phyloP scores from a whole-genome alignment of 2,329 filamentous ascomycete species.

The Eutypella sp. region DNA sequence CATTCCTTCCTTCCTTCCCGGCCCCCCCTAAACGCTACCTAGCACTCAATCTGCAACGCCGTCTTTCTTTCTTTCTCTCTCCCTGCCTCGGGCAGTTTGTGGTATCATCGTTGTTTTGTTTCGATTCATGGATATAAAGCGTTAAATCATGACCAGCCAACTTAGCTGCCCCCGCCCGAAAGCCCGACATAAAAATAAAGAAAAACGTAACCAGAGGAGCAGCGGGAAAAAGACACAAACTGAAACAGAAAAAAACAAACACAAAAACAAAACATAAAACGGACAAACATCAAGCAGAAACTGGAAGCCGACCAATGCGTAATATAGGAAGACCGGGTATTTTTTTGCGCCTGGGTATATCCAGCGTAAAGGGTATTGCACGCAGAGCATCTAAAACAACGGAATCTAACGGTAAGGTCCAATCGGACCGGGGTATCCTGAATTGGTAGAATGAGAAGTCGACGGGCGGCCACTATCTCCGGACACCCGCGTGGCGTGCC shows the following conservation, averaged over 20 bases:
- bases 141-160: conserved; percentile 1
- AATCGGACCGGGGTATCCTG: conserved; percentile 91
- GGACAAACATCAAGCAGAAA: conserved; percentile 30
- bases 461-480: conserved; percentile 88
- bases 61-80: no score
- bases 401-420: conserved; percentile 81
- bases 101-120: neutral
- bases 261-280: conserved; percentile 27
- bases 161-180: neutral
- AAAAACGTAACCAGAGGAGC: neutral
- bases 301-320: conserved; percentile 43
- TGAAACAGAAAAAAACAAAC: conserved; percentile 3
- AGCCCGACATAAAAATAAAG: conserved; percentile 1
- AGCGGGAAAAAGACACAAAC: conserved; percentile 1
- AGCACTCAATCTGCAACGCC: neutral
- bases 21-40: no score
- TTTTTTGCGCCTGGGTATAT: conserved; percentile 60
- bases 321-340: conserved; percentile 42
- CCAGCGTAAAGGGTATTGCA: conserved; percentile 55
- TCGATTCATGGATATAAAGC: conserved; percentile 1
- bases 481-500: conserved; percentile 77
- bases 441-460: conserved; percentile 91
- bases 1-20: no score
- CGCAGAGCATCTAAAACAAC: conserved; percentile 42
- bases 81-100: neutral